Percentiles rank a stretch among this genome's conserved stretches.
Conservation (phyloP, 306 rosid species). For the Castanea mollissima region DNA sequence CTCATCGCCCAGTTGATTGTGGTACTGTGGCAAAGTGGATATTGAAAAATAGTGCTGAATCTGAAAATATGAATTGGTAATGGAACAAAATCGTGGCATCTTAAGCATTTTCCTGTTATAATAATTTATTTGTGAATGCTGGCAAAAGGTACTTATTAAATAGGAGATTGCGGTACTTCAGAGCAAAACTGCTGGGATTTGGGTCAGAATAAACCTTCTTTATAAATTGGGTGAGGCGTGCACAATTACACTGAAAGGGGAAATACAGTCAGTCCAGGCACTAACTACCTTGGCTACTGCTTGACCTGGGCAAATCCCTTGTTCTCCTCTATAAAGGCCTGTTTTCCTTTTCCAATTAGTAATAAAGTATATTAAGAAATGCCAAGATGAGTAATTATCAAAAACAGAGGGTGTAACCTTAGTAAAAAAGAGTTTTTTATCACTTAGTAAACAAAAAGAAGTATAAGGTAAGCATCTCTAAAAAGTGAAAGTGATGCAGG, state of each 20-base stretch:
- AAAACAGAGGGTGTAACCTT: neutral
- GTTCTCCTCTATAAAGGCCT: neutral
- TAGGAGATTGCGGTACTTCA: neutral
- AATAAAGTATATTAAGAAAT: neutral
- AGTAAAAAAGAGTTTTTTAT: neutral
- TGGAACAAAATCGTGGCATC: neutral
- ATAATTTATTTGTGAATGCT: neutral
- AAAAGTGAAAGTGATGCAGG: neutral
- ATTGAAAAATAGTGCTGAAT: constrained; percentile 92
- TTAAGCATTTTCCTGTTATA: neutral
- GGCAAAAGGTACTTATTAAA: neutral
- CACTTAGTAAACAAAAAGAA: too few species aligned
- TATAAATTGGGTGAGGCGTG: neutral
- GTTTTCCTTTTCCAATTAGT: neutral
- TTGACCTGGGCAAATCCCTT: neutral
- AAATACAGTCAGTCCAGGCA: neutral
- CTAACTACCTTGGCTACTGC: neutral
- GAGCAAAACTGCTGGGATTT: neutral
- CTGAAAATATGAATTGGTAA: constrained; percentile 95
- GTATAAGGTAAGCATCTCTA: neutral
- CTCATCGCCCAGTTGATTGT: constrained; percentile 96
- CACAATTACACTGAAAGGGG: neutral
- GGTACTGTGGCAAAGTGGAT: constrained; percentile 93
- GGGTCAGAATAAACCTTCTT: neutral
- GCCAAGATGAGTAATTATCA: too few species aligned